Evolutionary conservation across 2,329 filamentous ascomycete genomes (phyloP), one percentile per base, ranked within the genome.

Genomic region (Mycocentrospora acerina): DNA sequence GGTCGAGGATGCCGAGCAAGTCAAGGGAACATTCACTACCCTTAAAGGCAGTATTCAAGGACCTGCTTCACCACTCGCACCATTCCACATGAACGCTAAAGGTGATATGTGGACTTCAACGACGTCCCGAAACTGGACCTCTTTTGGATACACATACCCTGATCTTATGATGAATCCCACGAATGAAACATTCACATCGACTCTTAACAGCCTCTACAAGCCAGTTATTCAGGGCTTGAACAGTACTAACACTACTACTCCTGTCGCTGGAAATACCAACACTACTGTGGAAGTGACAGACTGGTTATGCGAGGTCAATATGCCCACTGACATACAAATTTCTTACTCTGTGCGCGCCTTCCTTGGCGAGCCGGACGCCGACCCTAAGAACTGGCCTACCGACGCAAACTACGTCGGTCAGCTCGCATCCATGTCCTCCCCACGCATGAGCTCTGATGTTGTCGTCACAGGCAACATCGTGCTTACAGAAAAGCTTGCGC

Each of bases 371-470:
- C 58, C 58, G 1, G 40, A 50, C 29, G 18, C 38, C 2, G 51
- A 62, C 28, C 56, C 59, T 2, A 48, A 43, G 10, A 46, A 59
- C 7, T 63, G 71, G 65, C 49, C 63, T 5, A 65, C 60, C 1
- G 67, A 69, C 37, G 53, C 58, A 16, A 69, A 70, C 32, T 68
- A 70, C 22, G 61, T 74, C 15, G 69, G 70, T 19, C 68, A 68
- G 25, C 60, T 71, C 24, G 54, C 61, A 2, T 56, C 66, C 9
- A 64, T 72, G 31, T 64, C 67, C 3, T 65, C 62, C 19, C 57
- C 68, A 12, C 58, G 41, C 40, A 60, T 49, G 69, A 61, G 36
- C 51, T 59, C 37, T 53, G 64, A 58, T 59, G 60, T 55, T 46
- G 64, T 51, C 24, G 59, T 73, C 19, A 68, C 70, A 3, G 69